These are phyloP conservation scores for Fusarium stilboides DNA, from an alignment of 2,329 filamentous ascomycete species.

Conservation along the genomic window DNA sequence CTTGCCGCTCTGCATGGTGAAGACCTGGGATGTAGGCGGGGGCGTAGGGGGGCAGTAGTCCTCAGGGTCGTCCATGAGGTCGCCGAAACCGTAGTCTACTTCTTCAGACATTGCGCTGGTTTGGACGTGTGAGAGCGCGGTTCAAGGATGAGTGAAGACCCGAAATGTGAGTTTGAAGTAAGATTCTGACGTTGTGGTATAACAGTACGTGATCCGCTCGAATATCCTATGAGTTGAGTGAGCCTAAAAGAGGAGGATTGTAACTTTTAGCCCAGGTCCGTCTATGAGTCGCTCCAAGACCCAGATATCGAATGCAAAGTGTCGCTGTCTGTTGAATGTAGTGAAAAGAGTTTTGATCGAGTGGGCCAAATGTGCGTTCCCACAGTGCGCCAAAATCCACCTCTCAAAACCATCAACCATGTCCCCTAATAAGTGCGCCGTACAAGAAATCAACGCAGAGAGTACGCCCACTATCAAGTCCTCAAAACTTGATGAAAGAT, in stretches of 20 bases:
- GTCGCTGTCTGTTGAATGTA: slow-evolving; percentile 33
- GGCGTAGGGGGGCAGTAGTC: slow-evolving; percentile 86
- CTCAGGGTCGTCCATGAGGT: slow-evolving; percentile 84
- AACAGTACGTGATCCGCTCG: neutral
- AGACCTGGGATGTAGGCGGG: slow-evolving; percentile 79
- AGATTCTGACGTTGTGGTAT: slow-evolving; percentile 8
- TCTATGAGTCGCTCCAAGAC: slow-evolving; percentile 1
- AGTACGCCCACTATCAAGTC: neutral
- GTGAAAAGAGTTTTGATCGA: slow-evolving; percentile 50
- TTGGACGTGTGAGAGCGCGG: neutral
- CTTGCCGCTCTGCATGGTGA: slow-evolving; percentile 77
- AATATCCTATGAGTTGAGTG: neutral
- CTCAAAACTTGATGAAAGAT: neutral
- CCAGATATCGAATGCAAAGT: slow-evolving; percentile 3
- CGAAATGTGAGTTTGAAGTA: slow-evolving; percentile 15
- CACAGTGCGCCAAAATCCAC: slow-evolving; percentile 47
- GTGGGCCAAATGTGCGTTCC: slow-evolving; percentile 49
- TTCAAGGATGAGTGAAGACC: slow-evolving; percentile 13
- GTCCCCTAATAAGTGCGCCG: neutral
- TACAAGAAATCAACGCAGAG: slow-evolving; percentile 1
- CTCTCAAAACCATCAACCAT: neutral
- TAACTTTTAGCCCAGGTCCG: neutral
- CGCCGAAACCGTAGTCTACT: slow-evolving; percentile 57
- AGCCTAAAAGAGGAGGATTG: neutral
- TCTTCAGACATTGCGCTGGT: slow-evolving; percentile 53